Evolutionary conservation across 305 asterid genomes (phyloP).

Genomic region (Fraxinus paxiana): DNA sequence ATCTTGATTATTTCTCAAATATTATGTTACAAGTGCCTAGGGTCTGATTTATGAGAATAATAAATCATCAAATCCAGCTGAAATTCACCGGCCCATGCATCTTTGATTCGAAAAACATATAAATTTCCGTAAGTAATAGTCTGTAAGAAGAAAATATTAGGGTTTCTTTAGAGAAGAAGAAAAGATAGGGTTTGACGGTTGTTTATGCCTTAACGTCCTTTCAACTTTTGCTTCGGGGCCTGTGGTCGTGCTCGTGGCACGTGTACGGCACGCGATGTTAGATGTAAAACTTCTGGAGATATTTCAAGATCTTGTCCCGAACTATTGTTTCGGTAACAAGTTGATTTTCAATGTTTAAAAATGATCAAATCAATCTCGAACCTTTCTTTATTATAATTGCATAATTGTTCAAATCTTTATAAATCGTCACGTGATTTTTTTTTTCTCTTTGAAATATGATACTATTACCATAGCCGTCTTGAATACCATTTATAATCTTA

Average conservation of each 20-base stretch:
- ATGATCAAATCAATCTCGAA: neutral
- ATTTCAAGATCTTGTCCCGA: neutral
- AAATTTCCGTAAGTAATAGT: slow-evolving; percentile 31
- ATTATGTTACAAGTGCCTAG: slow-evolving; percentile 23
- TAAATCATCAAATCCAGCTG: slow-evolving; percentile 44
- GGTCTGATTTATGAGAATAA: slow-evolving; percentile 20
- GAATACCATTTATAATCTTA: neutral
- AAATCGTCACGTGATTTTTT: neutral
- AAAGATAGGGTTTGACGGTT: slow-evolving; percentile 58
- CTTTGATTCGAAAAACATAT: slow-evolving; percentile 24
- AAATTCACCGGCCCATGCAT: slow-evolving; percentile 21
- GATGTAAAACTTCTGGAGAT: neutral
- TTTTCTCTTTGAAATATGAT: neutral
- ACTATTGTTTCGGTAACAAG: neutral
- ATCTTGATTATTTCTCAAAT: slow-evolving; percentile 13
- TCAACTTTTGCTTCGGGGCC: slow-evolving; percentile 16
- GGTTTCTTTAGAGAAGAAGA: slow-evolving; percentile 31
- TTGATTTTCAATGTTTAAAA: neutral
- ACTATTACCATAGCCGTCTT: neutral
- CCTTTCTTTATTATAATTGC: neutral
- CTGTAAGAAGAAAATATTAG: slow-evolving; percentile 25
- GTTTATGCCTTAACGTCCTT: slow-evolving; percentile 1
- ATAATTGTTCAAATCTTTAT: neutral
- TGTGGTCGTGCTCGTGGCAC: slow-evolving; percentile 21
- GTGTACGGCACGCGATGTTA: slow-evolving; percentile 32